These are phyloP conservation scores for Gracilaria vermiculophylla DNA, from an alignment of 23 red algal species.

Conservation along the genomic window DNA sequence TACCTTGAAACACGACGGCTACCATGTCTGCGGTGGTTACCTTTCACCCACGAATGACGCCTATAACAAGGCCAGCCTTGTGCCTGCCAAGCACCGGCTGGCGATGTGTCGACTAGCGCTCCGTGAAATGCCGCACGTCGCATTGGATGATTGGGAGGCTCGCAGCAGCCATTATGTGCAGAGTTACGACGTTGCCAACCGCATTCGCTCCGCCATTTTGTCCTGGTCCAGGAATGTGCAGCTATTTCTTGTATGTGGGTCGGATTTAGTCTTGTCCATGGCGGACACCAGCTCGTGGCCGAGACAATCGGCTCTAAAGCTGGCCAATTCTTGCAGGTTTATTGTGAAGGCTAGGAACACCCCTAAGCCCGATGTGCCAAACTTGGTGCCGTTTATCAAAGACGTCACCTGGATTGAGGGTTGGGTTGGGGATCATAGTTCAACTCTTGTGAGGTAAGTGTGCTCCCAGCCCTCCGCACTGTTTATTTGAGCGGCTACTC, in stretches of 20 bases:
- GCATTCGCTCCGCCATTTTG: not conserved
- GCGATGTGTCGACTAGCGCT: conserved; percentile 40
- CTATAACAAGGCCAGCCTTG: conserved; percentile 39
- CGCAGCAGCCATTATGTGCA: not conserved
- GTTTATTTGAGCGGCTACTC: not conserved
- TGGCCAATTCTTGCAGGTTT: not conserved
- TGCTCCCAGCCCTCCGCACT: not conserved
- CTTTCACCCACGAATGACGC: conserved; percentile 35
- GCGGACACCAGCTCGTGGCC: conserved; percentile 24
- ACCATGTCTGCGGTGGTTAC: conserved; percentile 39
- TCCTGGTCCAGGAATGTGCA: conserved; percentile 5
- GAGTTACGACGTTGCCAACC: conserved; percentile 13
- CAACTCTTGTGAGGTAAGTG: conserved; percentile 53
- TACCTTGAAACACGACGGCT: not conserved
- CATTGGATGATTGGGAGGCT: conserved; percentile 36
- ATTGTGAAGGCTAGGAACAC: conserved; percentile 5
- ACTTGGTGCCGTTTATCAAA: not conserved
- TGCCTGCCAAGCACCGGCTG: conserved; percentile 28
- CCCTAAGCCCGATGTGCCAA: not conserved
- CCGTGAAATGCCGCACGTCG: not conserved
- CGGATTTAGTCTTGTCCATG: conserved; percentile 17
- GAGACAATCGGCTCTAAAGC: not conserved
- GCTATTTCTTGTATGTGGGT: conserved; percentile 26
- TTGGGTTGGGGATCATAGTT: conserved; percentile 32
- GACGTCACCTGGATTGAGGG: conserved; percentile 2